Conservation (phyloP, 345 rosid genomes). For the Gossypium bickii region DNA sequence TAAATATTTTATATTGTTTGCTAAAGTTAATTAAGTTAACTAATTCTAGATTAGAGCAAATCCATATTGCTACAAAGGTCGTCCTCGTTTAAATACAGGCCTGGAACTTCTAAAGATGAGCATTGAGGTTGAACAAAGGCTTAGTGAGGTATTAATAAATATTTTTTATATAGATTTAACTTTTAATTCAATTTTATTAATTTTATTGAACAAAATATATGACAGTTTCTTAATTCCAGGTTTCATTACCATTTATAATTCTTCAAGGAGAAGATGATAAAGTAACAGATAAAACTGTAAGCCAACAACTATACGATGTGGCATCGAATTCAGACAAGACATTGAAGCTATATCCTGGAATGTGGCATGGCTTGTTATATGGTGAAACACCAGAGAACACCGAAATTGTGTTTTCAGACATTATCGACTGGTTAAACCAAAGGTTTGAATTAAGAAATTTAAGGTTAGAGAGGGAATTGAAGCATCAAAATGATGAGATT, state of each 20-base stretch:
- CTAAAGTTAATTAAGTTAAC: neutral
- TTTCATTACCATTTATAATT: constrained; percentile 62
- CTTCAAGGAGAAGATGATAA: constrained; percentile 83
- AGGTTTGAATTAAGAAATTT: constrained; percentile 23
- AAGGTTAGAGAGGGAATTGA: constrained; percentile 25
- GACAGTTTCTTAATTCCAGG: constrained; percentile 24
- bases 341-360: constrained; percentile 56
- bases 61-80: constrained; percentile 70
- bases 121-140: constrained; percentile 57
- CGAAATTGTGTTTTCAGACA: constrained; percentile 58
- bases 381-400: constrained; percentile 61
- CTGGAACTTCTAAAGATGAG: constrained; percentile 46
- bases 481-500: constrained; percentile 6
- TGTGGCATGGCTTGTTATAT: constrained; percentile 93
- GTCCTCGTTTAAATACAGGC: constrained; percentile 70
- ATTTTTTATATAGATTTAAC: too few species aligned
- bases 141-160: constrained; percentile 37
- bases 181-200: too few species aligned
- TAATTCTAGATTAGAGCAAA: constrained; percentile 53
- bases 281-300: constrained; percentile 54
- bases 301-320: constrained; percentile 24
- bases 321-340: constrained; percentile 76
- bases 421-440: constrained; percentile 54
- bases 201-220: neutral
- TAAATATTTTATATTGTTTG: too few species aligned